A percentile compares a stretch with the other conserved stretches of the same genome.
These are phyloP conservation scores for Cryptomeria japonica DNA, from an alignment of 75 land plant species.

Conservation along the genomic window DNA sequence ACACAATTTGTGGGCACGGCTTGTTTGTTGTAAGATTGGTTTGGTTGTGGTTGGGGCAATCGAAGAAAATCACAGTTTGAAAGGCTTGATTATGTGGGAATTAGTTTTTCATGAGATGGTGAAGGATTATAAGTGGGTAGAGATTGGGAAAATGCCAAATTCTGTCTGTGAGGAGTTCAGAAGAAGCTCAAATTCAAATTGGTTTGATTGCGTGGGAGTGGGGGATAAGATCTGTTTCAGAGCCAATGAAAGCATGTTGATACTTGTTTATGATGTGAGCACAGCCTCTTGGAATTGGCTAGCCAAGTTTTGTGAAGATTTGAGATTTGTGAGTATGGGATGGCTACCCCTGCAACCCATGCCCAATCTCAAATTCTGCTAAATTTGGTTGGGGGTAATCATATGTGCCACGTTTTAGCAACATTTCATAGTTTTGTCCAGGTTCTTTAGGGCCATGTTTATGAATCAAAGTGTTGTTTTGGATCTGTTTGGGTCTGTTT, in stretches of 20 bases:
- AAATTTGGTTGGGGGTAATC: not conserved
- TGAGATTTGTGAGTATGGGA: not conserved
- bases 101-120: no score
- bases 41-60: not conserved
- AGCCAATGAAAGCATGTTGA: not conserved
- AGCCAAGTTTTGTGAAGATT: not conserved
- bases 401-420: no score
- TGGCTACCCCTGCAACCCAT: not conserved
- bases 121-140: not conserved
- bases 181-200: not conserved
- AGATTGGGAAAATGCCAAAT: constrained; percentile 5
- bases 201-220: constrained; percentile 17
- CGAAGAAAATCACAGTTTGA: not conserved
- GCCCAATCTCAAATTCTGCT: not conserved
- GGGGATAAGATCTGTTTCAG: constrained; percentile 9
- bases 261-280: not conserved
- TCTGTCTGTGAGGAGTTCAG: not conserved
- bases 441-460: no score
- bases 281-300: constrained; percentile 6
- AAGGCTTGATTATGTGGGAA: not conserved
- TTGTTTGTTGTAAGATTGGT: not conserved
- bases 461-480: no score
- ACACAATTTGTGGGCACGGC: not conserved
- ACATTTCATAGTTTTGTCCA: no score
- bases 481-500: no score